Conservation (phyloP, 1,284 basidiomycete species). For the Cutaneotrichosporon dermatis region DNA sequence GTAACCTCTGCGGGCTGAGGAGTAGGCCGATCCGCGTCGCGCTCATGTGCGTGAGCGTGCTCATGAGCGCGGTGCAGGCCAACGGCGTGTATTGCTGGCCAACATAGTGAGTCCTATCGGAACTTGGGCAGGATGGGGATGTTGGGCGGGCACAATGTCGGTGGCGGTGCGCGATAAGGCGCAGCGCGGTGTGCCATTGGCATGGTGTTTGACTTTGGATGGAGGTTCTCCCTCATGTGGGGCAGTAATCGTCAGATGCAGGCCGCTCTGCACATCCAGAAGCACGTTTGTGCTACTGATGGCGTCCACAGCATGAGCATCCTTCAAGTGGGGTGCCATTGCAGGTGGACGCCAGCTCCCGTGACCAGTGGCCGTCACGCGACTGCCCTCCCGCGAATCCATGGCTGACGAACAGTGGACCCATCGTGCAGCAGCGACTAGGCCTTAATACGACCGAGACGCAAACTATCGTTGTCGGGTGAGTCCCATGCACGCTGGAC, state of each 20-base stretch:
- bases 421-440: constrained; percentile 36
- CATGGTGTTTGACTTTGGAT: too few relatives aligned
- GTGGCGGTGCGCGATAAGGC: too few relatives aligned
- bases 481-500: constrained; percentile 8
- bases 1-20: not conserved
- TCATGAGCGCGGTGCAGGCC: constrained; percentile 39
- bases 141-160: too few relatives aligned
- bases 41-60: constrained; percentile 39
- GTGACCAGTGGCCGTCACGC: not conserved
- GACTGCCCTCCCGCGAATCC: not conserved
- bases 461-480: constrained; percentile 49
- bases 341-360: too few relatives aligned
- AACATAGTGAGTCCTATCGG: constrained; percentile 34
- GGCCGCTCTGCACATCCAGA: too few relatives aligned
- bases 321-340: too few relatives aligned
- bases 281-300: too few relatives aligned
- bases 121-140: too few relatives aligned
- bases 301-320: too few relatives aligned
- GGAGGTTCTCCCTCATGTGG: too few relatives aligned
- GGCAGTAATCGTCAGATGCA: too few relatives aligned
- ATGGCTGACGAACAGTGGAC: constrained; percentile 31
- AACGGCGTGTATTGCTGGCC: constrained; percentile 51
- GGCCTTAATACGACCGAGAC: constrained; percentile 37
- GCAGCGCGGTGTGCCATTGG: too few relatives aligned
- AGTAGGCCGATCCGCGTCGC: constrained; percentile 25